Evolutionary conservation across 192 early-diverging fungal genomes (phyloP).

Genomic region (Allomyces javanicus): DNA sequence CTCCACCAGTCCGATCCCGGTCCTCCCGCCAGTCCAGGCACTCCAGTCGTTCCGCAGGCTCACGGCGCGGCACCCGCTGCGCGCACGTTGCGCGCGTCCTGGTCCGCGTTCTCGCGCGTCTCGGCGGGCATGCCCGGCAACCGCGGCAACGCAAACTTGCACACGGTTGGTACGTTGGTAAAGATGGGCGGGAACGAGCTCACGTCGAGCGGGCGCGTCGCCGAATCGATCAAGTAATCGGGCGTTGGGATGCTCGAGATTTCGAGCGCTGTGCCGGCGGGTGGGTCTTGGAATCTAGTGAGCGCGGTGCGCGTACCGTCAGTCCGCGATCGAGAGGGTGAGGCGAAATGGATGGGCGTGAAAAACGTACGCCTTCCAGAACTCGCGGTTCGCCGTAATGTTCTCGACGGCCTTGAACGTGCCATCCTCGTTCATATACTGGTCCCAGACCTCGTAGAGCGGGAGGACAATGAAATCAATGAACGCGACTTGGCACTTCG

Average conservation of each 20-base stretch:
- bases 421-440: conserved; percentile 17
- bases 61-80: too few relatives aligned
- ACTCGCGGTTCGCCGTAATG: conserved; percentile 9
- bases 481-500: conserved; percentile 40
- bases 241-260: neutral
- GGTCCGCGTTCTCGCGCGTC: neutral
- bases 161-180: neutral
- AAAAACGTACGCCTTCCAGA: conserved; percentile 11
- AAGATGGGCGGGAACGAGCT: neutral
- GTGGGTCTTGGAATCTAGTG: neutral
- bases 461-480: conserved; percentile 38
- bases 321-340: neutral
- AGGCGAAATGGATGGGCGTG: neutral
- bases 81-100: too few relatives aligned
- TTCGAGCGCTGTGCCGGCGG: neutral
- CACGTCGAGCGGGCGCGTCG: neutral
- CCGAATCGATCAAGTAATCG: neutral
- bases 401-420: conserved; percentile 11
- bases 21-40: too few relatives aligned
- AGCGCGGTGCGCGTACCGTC: too few relatives aligned
- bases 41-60: too few relatives aligned
- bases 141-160: neutral
- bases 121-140: neutral
- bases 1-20: too few relatives aligned
- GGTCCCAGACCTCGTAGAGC: conserved; percentile 30